Evolutionary conservation across 179 eudicot species (phyloP), one percentile per base, ranked within the genome.

Genomic region (Corrigiola litoralis): DNA sequence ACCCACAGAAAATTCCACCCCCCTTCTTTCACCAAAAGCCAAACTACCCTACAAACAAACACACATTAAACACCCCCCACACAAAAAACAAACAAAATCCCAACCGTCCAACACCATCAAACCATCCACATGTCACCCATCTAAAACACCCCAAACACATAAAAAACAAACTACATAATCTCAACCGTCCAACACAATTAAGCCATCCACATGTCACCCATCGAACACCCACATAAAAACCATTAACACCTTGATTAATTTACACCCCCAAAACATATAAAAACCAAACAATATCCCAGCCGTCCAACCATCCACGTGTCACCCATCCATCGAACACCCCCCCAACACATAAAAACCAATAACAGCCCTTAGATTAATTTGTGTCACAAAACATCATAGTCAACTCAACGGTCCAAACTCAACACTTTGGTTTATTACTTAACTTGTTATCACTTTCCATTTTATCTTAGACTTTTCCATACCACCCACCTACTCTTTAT

Each of bases 201-300:
- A 41, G 20, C n/a, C n/a, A 0, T 36, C 33, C 63, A 71, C 62
- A 14, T 45, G 49, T 49, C 67, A 4, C 73, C 61, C 20, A 31
- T 11, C 29, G 31, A 40, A 7, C 40, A n/a, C 5, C 11, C 58
- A 14, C 29, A n/a, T n/a, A n/a, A n/a, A n/a, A n/a, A n/a, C n/a
- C n/a, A n/a, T n/a, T n/a, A n/a, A n/a, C n/a, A n/a, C n/a, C n/a
- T n/a, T n/a, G n/a, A n/a, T n/a, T n/a, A n/a, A n/a, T n/a, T n/a
- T n/a, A n/a, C 52, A 29, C 16, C 33, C n/a, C 16, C 1, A 71
- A 17, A 36, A 32, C 42, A 21, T 0, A 62, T 28, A 34, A 55
- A 5, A 72, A 68, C 69, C 18, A 13, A 56, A 27, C 73, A 69
- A 73, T 68, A 21, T 1, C 21, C 21, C 31, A 18, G n/a, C 50